Conservation (phyloP, 306 rosid genomes). For the Bauhinia variegata region DNA sequence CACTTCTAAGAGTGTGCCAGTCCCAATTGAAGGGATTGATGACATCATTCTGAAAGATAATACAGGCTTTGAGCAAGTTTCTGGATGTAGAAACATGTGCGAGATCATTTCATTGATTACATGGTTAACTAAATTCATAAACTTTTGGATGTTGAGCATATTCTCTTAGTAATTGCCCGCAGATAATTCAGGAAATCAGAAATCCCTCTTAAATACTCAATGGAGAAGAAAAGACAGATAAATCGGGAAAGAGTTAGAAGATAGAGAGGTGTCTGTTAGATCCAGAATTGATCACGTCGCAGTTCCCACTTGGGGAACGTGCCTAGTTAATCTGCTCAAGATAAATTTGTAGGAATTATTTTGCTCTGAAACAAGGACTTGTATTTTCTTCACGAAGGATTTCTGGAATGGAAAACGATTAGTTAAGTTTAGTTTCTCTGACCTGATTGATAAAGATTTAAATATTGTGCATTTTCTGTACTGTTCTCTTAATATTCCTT, state of each 20-base stretch:
- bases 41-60: not conserved
- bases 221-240: too few relatives aligned
- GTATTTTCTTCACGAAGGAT: not conserved
- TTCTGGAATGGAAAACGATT: not conserved
- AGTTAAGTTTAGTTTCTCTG: not conserved
- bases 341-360: not conserved
- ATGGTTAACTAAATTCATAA: not conserved
- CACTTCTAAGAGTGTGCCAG: not conserved
- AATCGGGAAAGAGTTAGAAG: too few relatives aligned
- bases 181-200: too few relatives aligned
- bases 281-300: not conserved
- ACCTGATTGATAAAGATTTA: not conserved
- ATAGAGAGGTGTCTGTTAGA: not conserved
- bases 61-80: not conserved
- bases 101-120: not conserved
- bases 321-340: not conserved
- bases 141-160: not conserved
- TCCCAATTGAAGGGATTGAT: not conserved
- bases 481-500: not conserved
- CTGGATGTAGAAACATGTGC: not conserved
- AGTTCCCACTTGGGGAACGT: not conserved
- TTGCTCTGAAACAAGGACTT: not conserved
- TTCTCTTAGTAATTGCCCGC: not conserved
- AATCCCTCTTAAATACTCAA: too few relatives aligned
- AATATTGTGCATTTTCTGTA: not conserved